phyloP scores from a whole-genome alignment of 1,139 yeast genomes.

The Wickerhamomyces sp. region DNA sequence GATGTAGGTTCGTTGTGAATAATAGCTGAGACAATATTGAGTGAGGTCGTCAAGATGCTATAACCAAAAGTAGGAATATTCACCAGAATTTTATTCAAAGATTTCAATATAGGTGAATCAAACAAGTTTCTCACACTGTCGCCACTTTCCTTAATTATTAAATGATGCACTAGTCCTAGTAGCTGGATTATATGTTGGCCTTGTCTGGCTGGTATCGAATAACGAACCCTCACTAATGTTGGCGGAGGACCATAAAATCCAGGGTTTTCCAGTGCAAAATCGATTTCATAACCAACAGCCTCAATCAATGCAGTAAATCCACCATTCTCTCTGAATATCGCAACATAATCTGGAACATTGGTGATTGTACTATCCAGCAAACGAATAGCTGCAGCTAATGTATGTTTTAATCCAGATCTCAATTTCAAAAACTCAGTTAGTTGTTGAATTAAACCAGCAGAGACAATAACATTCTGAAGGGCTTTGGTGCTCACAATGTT shows the following conservation, averaged over 20 bases:
- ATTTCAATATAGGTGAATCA: conserved; percentile 70
- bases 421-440: conserved; percentile 58
- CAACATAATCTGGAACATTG: conserved; percentile 38
- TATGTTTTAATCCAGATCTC: conserved; percentile 44
- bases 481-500: conserved; percentile 53
- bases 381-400: conserved; percentile 64
- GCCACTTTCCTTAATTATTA: conserved; percentile 71
- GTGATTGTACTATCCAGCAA: conserved; percentile 47
- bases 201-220: conserved; percentile 59
- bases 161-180: conserved; percentile 57
- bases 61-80: conserved; percentile 67
- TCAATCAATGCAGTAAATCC: conserved; percentile 66
- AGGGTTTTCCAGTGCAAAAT: conserved; percentile 56
- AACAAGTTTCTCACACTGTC: conserved; percentile 81
- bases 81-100: conserved; percentile 56
- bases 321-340: conserved; percentile 58
- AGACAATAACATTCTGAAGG: conserved; percentile 42
- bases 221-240: conserved; percentile 48
- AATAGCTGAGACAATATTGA: conserved; percentile 67
- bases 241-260: conserved; percentile 52
- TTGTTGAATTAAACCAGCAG: conserved; percentile 72
- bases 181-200: conserved; percentile 52
- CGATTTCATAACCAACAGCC: conserved; percentile 63
- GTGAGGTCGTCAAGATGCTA: conserved; percentile 55
- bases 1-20: conserved; percentile 93